These are phyloP conservation scores for Lepiota brunneoincarnata DNA, from an alignment of 768 basidiomycete genomes.

Conservation along the genomic window DNA sequence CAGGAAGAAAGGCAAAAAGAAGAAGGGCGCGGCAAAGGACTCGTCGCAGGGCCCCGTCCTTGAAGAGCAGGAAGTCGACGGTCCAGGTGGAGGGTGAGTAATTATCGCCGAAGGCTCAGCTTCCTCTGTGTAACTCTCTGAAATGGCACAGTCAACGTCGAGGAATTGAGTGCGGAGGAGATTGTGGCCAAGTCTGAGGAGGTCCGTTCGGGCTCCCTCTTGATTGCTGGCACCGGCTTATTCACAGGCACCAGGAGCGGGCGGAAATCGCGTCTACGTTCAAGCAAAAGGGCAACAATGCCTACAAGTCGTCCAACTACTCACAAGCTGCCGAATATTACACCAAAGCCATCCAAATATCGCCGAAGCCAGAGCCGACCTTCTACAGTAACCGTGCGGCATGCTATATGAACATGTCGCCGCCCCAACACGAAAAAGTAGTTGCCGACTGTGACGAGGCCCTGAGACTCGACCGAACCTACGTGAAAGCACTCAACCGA, in stretches of 20 bases:
- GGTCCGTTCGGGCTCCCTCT: slow-evolving; percentile 34
- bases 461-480: slow-evolving; percentile 75
- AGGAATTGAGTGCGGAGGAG: slow-evolving; percentile 49
- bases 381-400: slow-evolving; percentile 98
- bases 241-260: slow-evolving; percentile 51
- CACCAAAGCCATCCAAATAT: slow-evolving; percentile 70
- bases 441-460: slow-evolving; percentile 89
- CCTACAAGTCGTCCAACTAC: slow-evolving; percentile 65
- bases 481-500: slow-evolving; percentile 90
- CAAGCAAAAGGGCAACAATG: slow-evolving; percentile 70
- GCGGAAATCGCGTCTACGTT: slow-evolving; percentile 56
- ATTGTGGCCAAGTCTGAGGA: slow-evolving; percentile 56
- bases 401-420: slow-evolving; percentile 90
- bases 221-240: slow-evolving; percentile 4
- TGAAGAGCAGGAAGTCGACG: slow-evolving; percentile 62
- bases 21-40: slow-evolving; percentile 54
- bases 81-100: slow-evolving; percentile 29
- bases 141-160: slow-evolving; percentile 28
- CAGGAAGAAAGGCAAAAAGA: slow-evolving; percentile 51
- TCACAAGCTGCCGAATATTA: slow-evolving; percentile 60
- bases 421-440: slow-evolving; percentile 79
- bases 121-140: not conserved
- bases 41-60: slow-evolving; percentile 67
- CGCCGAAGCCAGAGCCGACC: slow-evolving; percentile 83
- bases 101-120: not conserved